A percentile compares a stretch with the other conserved stretches of the same genome.
Conservation (phyloP, 495 filamentous ascomycete species). For the Bombardia bombarda region DNA sequence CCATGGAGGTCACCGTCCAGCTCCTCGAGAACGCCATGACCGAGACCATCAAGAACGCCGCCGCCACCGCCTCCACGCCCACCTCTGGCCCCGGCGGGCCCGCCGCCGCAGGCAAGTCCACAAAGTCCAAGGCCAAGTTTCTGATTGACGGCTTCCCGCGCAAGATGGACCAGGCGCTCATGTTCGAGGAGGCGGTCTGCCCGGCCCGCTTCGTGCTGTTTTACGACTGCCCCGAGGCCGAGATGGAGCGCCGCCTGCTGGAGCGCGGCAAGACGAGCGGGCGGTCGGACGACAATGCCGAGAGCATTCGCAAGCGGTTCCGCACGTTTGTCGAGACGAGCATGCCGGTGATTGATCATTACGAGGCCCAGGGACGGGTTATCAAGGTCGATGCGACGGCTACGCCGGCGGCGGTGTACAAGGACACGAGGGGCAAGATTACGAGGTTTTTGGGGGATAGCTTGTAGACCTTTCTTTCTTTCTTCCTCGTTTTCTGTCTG, state of each 20-base stretch:
- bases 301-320: conserved; percentile 94
- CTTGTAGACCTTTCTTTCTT: conserved; percentile 6
- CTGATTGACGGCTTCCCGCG: conserved; percentile 93
- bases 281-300: conserved; percentile 84
- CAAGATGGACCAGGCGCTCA: conserved; percentile 90
- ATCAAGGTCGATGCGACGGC: conserved; percentile 65
- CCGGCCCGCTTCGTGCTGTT: conserved; percentile 78
- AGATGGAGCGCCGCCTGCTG: conserved; percentile 74
- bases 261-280: conserved; percentile 90
- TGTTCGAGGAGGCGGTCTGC: conserved; percentile 86
- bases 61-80: too few species aligned
- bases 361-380: conserved; percentile 67
- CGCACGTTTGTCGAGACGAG: conserved; percentile 86
- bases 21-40: conserved; percentile 90
- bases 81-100: too few species aligned
- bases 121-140: conserved; percentile 47
- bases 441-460: conserved; percentile 25
- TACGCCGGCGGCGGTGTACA: conserved; percentile 66
- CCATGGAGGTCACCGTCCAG: conserved; percentile 96
- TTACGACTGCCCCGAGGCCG: conserved; percentile 81
- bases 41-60: conserved; percentile 40
- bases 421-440: conserved; percentile 46
- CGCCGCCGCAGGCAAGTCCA: too few species aligned
- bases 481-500: background rate
- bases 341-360: conserved; percentile 92